Conservation (phyloP, 2,329 filamentous ascomycete genomes). For the Exophiala dermatitidis region DNA sequence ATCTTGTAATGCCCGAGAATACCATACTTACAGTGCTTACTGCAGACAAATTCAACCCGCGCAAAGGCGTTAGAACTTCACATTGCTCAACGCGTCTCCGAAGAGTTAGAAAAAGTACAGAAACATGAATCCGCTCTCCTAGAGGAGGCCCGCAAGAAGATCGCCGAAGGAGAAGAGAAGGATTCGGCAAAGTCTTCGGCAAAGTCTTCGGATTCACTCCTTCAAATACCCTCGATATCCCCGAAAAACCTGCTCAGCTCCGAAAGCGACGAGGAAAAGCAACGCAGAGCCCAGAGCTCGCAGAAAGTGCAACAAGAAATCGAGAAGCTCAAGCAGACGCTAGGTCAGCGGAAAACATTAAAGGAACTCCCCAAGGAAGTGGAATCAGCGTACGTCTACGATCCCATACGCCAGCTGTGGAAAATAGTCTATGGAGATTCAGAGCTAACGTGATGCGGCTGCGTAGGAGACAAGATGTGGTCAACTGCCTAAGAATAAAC, state of each 20-base stretch:
- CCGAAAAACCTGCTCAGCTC: constrained; percentile 31
- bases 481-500: constrained; percentile 73
- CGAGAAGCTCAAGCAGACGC: constrained; percentile 41
- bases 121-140: constrained; percentile 63
- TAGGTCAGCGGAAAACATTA: constrained; percentile 55
- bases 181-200: neutral
- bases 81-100: constrained; percentile 76
- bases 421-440: neutral
- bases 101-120: constrained; percentile 75
- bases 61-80: constrained; percentile 76
- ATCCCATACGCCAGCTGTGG: neutral
- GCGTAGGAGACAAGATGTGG: constrained; percentile 56
- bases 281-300: constrained; percentile 17
- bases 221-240: constrained; percentile 39
- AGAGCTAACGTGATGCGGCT: constrained; percentile 3
- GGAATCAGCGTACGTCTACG: constrained; percentile 50
- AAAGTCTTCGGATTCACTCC: constrained; percentile 16
- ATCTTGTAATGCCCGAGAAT: neutral
- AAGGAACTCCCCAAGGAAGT: constrained; percentile 62
- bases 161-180: constrained; percentile 27
- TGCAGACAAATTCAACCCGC: constrained; percentile 80
- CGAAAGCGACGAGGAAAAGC: constrained; percentile 19
- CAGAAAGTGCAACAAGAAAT: constrained; percentile 52
- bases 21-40: constrained; percentile 6
- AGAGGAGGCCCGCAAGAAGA: constrained; percentile 58